These are phyloP conservation scores for Pleurotus ostreatus DNA, from an alignment of 768 basidiomycete genomes.

Conservation along the genomic window DNA sequence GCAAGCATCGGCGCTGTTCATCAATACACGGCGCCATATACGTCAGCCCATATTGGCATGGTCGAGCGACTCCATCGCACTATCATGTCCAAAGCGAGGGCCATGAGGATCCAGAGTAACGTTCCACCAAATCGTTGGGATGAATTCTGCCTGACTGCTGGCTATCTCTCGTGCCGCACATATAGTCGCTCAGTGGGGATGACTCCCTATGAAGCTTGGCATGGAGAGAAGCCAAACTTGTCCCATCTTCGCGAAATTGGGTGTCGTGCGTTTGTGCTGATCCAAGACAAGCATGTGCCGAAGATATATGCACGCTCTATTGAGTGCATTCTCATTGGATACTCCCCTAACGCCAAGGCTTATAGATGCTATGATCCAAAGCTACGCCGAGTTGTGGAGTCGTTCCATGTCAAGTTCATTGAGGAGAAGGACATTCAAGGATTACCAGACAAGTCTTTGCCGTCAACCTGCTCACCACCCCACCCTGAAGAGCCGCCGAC, in stretches of 20 bases:
- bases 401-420: constrained; percentile 23
- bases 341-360: constrained; percentile 26
- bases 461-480: too few relatives aligned
- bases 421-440: constrained; percentile 11
- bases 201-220: constrained; percentile 20
- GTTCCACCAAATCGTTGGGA: constrained; percentile 27
- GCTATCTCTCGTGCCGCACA: constrained; percentile 11
- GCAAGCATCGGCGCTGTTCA: constrained; percentile 10
- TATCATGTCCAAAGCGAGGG: constrained; percentile 21
- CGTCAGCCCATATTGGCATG: constrained; percentile 32
- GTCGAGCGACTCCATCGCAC: constrained; percentile 34
- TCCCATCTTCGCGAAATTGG: constrained; percentile 28
- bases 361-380: constrained; percentile 26
- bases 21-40: constrained; percentile 25
- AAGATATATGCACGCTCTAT: constrained; percentile 18
- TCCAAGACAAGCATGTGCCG: constrained; percentile 26
- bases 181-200: neutral
- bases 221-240: constrained; percentile 20
- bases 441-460: too few relatives aligned
- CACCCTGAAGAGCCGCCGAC: too few relatives aligned
- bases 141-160: constrained; percentile 26
- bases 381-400: constrained; percentile 14
- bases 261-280: constrained; percentile 28
- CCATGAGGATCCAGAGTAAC: constrained; percentile 23
- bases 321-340: constrained; percentile 36